phyloP scores from a whole-genome alignment of 768 basidiomycete genomes.

The Boletus tylopilopsis region DNA sequence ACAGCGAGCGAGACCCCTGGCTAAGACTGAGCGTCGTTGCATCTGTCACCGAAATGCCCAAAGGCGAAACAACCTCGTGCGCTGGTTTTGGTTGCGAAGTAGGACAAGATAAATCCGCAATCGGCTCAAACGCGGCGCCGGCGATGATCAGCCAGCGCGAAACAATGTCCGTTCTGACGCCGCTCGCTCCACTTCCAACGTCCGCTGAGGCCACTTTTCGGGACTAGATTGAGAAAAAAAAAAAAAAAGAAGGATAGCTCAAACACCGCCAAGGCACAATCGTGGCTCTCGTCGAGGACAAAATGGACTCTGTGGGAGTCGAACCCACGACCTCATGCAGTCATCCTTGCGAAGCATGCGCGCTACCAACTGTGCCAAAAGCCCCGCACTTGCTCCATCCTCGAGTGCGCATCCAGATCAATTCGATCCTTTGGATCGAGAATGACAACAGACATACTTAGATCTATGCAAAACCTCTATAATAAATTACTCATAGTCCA shows the following conservation, averaged over 20 bases:
- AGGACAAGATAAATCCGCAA: conserved; percentile 5
- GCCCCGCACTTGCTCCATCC: conserved; percentile 30
- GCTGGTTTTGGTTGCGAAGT: neutral
- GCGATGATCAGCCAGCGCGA: neutral
- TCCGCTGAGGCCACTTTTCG: neutral
- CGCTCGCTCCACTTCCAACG: neutral
- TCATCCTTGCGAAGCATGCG: conserved; percentile 29
- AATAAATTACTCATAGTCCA: conserved; percentile 14
- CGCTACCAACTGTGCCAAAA: conserved; percentile 48
- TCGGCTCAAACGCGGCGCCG: conserved; percentile 1
- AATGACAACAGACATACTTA: neutral
- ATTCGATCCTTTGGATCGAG: neutral
- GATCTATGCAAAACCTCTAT: conserved; percentile 13
- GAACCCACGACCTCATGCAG: conserved; percentile 34
- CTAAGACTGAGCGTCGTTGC: conserved; percentile 53
- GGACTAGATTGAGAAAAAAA: neutral
- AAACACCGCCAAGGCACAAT: no score
- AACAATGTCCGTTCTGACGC: neutral
- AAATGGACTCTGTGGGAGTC: conserved; percentile 33
- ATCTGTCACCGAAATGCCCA: conserved; percentile 36
- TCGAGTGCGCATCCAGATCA: no score
- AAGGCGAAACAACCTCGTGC: neutral
- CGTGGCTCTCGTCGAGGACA: no score
- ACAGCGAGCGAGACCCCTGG: conserved; percentile 48
- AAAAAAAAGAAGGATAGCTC: no score